Conservation (phyloP, 805 yeast genomes). For the Debaryomyces hansenii region DNA sequence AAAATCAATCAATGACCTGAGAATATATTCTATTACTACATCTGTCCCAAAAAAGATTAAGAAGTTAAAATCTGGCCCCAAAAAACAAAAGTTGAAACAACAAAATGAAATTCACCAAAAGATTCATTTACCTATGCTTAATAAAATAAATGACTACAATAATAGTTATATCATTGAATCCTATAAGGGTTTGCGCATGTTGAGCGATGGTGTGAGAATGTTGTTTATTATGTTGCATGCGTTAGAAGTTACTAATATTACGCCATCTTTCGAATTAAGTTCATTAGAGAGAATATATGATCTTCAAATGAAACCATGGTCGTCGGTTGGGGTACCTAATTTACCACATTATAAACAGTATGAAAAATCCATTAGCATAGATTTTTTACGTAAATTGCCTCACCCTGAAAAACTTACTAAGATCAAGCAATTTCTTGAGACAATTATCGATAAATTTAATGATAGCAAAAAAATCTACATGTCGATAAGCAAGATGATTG, state of each 20-base stretch:
- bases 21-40: constrained; percentile 32
- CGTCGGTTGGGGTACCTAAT: constrained; percentile 76
- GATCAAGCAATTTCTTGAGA: constrained; percentile 6
- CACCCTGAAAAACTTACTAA: constrained; percentile 1
- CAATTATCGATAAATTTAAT: constrained; percentile 6
- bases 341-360: constrained; percentile 52
- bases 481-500: background rate
- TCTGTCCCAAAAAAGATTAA: constrained; percentile 41
- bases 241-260: constrained; percentile 18
- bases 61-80: constrained; percentile 51
- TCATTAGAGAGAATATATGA: constrained; percentile 16
- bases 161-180: constrained; percentile 18
- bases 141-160: constrained; percentile 21
- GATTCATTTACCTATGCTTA: constrained; percentile 35
- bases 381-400: constrained; percentile 2
- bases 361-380: constrained; percentile 13
- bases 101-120: constrained; percentile 32
- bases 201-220: constrained; percentile 20
- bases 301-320: constrained; percentile 75
- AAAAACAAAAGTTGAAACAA: constrained; percentile 37
- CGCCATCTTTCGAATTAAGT: constrained; percentile 14
- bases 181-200: constrained; percentile 14
- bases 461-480: constrained; percentile 5
- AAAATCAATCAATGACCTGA: constrained; percentile 29
- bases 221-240: constrained; percentile 18